A percentile compares a stretch with the other conserved stretches of the same genome.
Evolutionary conservation across 306 rosid species (phyloP).

Genomic region (Rubus parviflorus): DNA sequence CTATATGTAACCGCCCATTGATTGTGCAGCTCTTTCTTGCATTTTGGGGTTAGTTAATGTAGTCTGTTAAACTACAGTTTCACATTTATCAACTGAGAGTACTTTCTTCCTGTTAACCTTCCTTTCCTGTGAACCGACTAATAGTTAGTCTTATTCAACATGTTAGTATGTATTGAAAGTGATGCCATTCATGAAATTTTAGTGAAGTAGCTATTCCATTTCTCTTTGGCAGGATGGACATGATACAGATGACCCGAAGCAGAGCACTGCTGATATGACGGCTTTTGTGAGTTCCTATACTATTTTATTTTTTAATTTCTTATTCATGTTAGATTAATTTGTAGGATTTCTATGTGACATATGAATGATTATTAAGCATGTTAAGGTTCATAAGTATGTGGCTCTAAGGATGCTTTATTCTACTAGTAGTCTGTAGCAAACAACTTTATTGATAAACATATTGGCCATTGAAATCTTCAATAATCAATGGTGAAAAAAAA

Average conservation of each 20-base stretch:
- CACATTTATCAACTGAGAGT: not conserved
- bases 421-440: not conserved
- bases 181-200: not conserved
- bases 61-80: not conserved
- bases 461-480: not conserved
- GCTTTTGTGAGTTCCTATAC: slow-evolving; percentile 39
- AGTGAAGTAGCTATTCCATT: slow-evolving; percentile 13
- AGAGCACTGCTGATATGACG: slow-evolving; percentile 53
- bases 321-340: not conserved
- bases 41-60: not conserved
- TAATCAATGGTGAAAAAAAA: not conserved
- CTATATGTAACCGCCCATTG: not conserved
- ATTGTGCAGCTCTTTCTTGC: not conserved
- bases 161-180: not conserved
- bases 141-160: not conserved
- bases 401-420: not conserved
- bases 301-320: not conserved
- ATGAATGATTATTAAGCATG: not conserved
- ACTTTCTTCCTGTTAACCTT: not conserved
- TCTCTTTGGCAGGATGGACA: slow-evolving; percentile 46
- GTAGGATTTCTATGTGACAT: not conserved
- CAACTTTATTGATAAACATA: not conserved
- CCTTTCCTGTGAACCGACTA: not conserved
- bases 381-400: not conserved
- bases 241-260: slow-evolving; percentile 46